Conservation (phyloP, 2,329 filamentous ascomycete genomes). For the Phaeomoniella chlamydospora region DNA sequence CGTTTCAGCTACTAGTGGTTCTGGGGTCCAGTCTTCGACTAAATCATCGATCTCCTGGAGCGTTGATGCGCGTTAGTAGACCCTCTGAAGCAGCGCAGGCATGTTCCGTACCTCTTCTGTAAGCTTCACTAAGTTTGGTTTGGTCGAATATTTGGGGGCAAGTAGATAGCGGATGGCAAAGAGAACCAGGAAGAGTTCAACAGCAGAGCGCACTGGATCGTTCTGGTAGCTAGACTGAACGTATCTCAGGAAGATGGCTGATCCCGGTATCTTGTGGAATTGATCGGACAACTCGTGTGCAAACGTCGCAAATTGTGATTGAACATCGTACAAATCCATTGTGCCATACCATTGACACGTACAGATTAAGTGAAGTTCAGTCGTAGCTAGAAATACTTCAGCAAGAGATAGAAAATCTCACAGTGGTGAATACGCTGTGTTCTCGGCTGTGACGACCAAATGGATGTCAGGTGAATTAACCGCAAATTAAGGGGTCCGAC, state of each 20-base stretch:
- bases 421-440: too few species aligned
- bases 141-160: constrained; percentile 84
- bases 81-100: constrained; percentile 1
- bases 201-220: constrained; percentile 81
- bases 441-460: too few species aligned
- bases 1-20: constrained; percentile 67
- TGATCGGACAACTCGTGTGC: constrained; percentile 42
- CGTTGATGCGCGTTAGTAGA: constrained; percentile 2
- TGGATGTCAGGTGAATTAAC: too few species aligned
- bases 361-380: neutral
- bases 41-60: constrained; percentile 80
- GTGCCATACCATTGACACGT: constrained; percentile 8
- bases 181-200: constrained; percentile 84
- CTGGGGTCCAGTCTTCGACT: constrained; percentile 90
- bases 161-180: constrained; percentile 92
- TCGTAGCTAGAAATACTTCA: neutral
- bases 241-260: constrained; percentile 85
- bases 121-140: constrained; percentile 77
- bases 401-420: neutral
- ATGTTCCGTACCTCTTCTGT: constrained; percentile 52
- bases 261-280: constrained; percentile 87
- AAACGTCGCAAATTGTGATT: constrained; percentile 37
- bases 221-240: constrained; percentile 96
- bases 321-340: constrained; percentile 44
- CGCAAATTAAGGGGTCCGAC: too few species aligned